phyloP scores from a whole-genome alignment of 257 asterid genomes.

The Buddleja alternifolia region DNA sequence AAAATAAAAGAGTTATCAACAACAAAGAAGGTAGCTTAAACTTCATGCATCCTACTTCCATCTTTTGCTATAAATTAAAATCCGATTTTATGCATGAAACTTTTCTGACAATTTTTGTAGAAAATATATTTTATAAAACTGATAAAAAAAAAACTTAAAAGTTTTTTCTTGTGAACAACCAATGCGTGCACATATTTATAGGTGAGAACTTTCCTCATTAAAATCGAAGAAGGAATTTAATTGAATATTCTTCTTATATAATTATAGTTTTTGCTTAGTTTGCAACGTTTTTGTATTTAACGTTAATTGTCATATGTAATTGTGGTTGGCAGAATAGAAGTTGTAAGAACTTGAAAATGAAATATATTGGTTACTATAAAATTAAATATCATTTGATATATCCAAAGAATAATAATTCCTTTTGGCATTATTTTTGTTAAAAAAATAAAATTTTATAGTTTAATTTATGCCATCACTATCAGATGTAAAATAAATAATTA shows the following conservation, averaged over 20 bases:
- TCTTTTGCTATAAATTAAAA: constrained; percentile 3
- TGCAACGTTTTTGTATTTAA: constrained; percentile 30
- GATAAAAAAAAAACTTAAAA: constrained; percentile 12
- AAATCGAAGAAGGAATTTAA: constrained; percentile 32
- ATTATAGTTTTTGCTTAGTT: constrained; percentile 34
- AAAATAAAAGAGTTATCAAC: constrained; percentile 22
- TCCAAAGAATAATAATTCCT: not conserved
- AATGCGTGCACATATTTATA: constrained; percentile 35
- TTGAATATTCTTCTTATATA: constrained; percentile 37
- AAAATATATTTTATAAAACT: too few relatives aligned
- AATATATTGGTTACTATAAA: not conserved
- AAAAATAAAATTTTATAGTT: not conserved
- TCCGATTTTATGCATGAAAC: constrained; percentile 26
- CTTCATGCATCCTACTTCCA: constrained; percentile 29
- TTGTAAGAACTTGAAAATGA: not conserved
- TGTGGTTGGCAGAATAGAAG: constrained; percentile 26
- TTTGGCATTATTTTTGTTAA: not conserved
- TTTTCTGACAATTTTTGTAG: not conserved
- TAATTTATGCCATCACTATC: constrained; percentile 24
- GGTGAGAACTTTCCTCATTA: constrained; percentile 24
- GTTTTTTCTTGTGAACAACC: constrained; percentile 23
- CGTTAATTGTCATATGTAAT: constrained; percentile 32
- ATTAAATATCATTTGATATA: not conserved
- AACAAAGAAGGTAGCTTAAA: constrained; percentile 13
- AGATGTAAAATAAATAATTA: not conserved